Evolutionary conservation across 805 yeast species (phyloP), one percentile per base, ranked within the genome.

Genomic region (Starmerella potacharoeniae): DNA sequence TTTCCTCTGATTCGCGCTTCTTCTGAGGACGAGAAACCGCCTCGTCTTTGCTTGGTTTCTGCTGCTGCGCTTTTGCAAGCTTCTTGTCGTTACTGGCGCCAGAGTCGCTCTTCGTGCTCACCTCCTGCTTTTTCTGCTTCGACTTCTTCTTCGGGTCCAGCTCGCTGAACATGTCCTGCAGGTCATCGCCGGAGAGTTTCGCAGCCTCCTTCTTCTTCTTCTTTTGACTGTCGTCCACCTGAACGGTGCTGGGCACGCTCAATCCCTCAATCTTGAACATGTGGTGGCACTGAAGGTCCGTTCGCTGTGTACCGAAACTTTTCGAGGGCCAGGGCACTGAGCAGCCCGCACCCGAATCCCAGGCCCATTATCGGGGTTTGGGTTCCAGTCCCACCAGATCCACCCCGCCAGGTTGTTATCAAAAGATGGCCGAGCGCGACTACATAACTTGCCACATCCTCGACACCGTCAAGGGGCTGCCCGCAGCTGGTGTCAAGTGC

Each of bases 391-490:
- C 45, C 45, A 42, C 45, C 14, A 35, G 14, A 35, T 10, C 37
- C 14, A 14, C 37, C 14, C 2, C 37, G 37, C 37, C 14, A 10
- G 14, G 14, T 14, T 10, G 37, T 22, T 22, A 22, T 22, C 10
- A 40, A 5, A 31, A 46, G 10, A 48, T 48, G 51, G 33, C 51
- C 17, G 60, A 68, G 9, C 51, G 69, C 49, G 71, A 70, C 61
- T 91, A 91, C 45, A 79, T 89, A 41, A 89, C 96, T 3, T 90
- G 97, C 71, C 97, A 90, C 68, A 79, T 90, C 9, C 74, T 90
- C 28, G 96, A 90, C 65, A 89, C 96, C 6, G 82, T 85, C 9
- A 69, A 75, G 7, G 97, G 97, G 0, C 76, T 73, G 57, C 97
- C 97, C 0, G 96, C 96, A 1, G 66, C 71, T 0, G 76, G 75